Evolutionary conservation across 768 basidiomycete genomes (phyloP).

Genomic region (Boletellus ananas): DNA sequence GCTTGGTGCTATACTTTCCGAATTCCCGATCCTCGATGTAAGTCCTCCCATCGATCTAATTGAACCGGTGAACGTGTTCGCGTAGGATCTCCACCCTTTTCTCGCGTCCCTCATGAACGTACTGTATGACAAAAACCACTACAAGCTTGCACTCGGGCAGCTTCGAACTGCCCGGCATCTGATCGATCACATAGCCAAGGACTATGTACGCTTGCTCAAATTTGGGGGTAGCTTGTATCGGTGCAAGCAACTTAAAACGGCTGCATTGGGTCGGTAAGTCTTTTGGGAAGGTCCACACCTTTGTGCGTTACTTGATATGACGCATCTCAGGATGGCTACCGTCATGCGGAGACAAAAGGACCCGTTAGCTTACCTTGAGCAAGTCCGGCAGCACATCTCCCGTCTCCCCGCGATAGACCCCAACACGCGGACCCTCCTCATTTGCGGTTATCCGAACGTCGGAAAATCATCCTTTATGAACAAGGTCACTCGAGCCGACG

Average conservation of each 20-base stretch:
- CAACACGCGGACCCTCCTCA: slow-evolving; percentile 93
- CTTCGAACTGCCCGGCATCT: slow-evolving; percentile 93
- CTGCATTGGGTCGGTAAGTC: slow-evolving; percentile 91
- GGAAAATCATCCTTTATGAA: slow-evolving; percentile 99
- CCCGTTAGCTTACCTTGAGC: slow-evolving; percentile 95
- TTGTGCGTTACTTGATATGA: slow-evolving; percentile 1
- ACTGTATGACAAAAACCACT: slow-evolving; percentile 99
- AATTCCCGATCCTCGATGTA: slow-evolving; percentile 97
- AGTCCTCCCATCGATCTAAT: slow-evolving; percentile 30
- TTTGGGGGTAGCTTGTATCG: slow-evolving; percentile 97
- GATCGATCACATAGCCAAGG: slow-evolving; percentile 95
- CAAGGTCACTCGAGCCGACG: slow-evolving; percentile 98
- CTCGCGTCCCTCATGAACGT: slow-evolving; percentile 95
- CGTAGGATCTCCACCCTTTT: slow-evolving; percentile 91
- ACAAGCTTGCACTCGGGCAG: slow-evolving; percentile 97
- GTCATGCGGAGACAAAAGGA: slow-evolving; percentile 99
- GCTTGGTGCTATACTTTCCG: slow-evolving; percentile 84
- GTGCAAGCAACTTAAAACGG: slow-evolving; percentile 97
- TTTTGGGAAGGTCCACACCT: not conserved
- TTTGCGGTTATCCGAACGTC: slow-evolving; percentile 99
- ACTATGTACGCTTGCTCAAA: slow-evolving; percentile 94
- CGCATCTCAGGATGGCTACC: slow-evolving; percentile 82
- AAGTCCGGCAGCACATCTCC: slow-evolving; percentile 98
- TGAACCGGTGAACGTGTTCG: slow-evolving; percentile 4
- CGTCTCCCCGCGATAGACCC: slow-evolving; percentile 98